Base-by-base conservation (phyloP, 805 yeast genomes). In the Ogataea ramenticola region DNA sequence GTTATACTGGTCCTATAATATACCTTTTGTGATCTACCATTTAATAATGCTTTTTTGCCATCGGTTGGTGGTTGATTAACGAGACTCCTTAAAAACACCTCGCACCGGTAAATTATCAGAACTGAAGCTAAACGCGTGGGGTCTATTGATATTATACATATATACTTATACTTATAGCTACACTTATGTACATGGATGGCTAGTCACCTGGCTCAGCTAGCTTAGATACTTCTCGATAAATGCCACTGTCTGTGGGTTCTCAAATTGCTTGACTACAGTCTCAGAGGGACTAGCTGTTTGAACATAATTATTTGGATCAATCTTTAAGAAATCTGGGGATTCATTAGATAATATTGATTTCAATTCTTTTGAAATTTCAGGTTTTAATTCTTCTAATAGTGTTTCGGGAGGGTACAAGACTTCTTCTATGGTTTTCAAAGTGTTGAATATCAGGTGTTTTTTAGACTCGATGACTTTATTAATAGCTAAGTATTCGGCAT, bases 401-500 rank as follows among this genome's bases (percentile, higher is more conserved):
- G 42, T 44, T 1, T 24, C 22, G 2, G 60, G 50, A 14, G 51
- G 51, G 33, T 44, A 14, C 1, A 53, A 27, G 11, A 51, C 36
- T 4, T 53, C 44, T 1, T 46, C 39, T 24, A 51, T 2, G 16
- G 31, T n/a, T 31, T 34, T 17, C n/a, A 22, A 11, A 14, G 9
- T 14, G 14, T 14, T 37, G 24, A 15, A 36, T 9, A 58, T 35
- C 16, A 43, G 35, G 15, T 33, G 9, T 16, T 43, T 49, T 39
- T 54, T 40, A 16, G 42, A 46, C 8, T 52, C 52, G 8, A 64
- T 44, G 2, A 50, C 52, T 40, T 48, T 50, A 15, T 50, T 24
- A 4, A 54, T 43, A 16, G 58, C 19, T 14, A 58, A 49, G 44
- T 57, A 69, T 41, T 70, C 74, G 3, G 61, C 61, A 44, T 71